Percentiles rank a stretch among this genome's conserved stretches.
phyloP scores from a whole-genome alignment of 805 yeast species.

The Komagataella pseudopastoris region DNA sequence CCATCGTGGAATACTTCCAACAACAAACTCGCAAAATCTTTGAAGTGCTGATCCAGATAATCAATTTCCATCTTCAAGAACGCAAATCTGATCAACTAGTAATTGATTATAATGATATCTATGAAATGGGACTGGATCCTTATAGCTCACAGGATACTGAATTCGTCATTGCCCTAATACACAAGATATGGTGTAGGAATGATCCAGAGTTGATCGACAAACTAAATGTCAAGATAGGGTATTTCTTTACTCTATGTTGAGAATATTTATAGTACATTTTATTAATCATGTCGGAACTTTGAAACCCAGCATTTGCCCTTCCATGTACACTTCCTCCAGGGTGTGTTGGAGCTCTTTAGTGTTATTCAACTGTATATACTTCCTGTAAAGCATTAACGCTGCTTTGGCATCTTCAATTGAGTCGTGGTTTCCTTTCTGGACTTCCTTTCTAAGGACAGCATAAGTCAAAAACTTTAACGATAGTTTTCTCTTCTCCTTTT shows the following conservation, averaged over 20 bases:
- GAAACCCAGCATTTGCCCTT: conserved; percentile 47
- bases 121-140: conserved; percentile 49
- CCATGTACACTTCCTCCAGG: conserved; percentile 55
- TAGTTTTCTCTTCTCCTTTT: conserved; percentile 61
- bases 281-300: conserved; percentile 24
- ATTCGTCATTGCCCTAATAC: conserved; percentile 27
- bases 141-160: conserved; percentile 28
- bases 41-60: conserved; percentile 21
- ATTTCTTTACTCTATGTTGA: background rate
- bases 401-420: conserved; percentile 92
- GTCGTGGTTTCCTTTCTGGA: conserved; percentile 91
- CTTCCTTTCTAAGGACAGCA: conserved; percentile 56
- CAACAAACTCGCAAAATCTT: conserved; percentile 30
- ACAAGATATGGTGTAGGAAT: conserved; percentile 11
- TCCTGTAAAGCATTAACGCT: conserved; percentile 66
- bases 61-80: conserved; percentile 7
- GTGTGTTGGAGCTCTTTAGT: conserved; percentile 47
- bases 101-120: conserved; percentile 30
- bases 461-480: conserved; percentile 82
- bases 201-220: conserved; percentile 16
- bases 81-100: conserved; percentile 5
- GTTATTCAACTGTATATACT: conserved; percentile 48
- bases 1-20: conserved; percentile 38
- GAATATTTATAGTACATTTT: background rate
- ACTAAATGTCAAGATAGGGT: background rate